Conservation (phyloP, 306 rosid species). For the Vigna mungo region DNA sequence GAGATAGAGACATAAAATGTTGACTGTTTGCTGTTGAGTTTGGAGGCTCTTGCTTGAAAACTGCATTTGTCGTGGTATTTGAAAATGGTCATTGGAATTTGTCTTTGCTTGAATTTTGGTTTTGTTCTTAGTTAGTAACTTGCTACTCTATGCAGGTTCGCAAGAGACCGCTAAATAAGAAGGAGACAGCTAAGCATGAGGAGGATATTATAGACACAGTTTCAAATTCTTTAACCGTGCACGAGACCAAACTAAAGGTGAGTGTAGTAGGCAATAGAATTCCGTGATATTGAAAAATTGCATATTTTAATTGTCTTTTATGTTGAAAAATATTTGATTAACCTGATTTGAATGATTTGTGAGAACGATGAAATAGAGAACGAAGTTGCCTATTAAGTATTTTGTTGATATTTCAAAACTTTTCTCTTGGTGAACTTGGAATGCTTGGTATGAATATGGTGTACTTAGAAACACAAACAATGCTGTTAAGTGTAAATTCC, state of each 20-base stretch:
- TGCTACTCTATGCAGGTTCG: constrained; percentile 72
- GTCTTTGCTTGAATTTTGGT: constrained; percentile 1
- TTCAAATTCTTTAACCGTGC: constrained; percentile 75
- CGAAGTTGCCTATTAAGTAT: neutral
- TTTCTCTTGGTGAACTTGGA: constrained; percentile 5
- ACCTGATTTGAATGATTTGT: neutral
- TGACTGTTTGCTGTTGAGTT: constrained; percentile 3
- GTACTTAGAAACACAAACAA: neutral
- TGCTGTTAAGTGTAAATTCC: neutral
- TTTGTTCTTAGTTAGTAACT: constrained; percentile 24
- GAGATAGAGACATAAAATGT: neutral
- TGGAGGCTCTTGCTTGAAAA: neutral
- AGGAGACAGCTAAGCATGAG: constrained; percentile 82
- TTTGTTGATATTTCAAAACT: constrained; percentile 13
- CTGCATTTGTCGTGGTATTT: neutral
- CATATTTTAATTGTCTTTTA: neutral
- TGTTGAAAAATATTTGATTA: neutral
- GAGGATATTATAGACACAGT: constrained; percentile 80
- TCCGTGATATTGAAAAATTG: neutral
- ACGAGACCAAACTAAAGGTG: constrained; percentile 93
- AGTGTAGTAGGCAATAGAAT: constrained; percentile 5
- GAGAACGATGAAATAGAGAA: constrained; percentile 1
- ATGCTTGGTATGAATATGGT: neutral
- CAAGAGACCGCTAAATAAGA: constrained; percentile 91
- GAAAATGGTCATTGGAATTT: constrained; percentile 1